A percentile compares a stretch with the other conserved stretches of the same genome.
phyloP scores from a whole-genome alignment of 164 flowering plant species.

The Vitis amurensis region DNA sequence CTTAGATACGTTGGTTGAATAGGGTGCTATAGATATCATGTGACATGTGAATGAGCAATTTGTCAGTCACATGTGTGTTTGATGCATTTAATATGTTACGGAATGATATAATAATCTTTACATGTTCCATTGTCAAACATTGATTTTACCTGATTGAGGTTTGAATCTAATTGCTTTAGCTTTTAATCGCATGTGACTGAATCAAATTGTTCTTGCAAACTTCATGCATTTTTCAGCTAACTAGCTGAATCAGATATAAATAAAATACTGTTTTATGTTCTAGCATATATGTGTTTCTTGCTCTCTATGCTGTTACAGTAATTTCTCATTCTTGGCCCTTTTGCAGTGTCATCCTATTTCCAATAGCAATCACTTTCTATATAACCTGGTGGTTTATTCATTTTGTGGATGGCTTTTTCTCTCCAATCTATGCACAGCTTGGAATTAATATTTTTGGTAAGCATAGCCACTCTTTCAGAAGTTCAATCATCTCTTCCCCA shows the following conservation, averaged over 20 bases:
- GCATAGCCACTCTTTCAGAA: slow-evolving; percentile 8
- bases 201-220: too few species aligned
- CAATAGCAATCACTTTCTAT: slow-evolving; percentile 78
- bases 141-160: too few species aligned
- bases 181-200: too few species aligned
- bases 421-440: slow-evolving; percentile 80
- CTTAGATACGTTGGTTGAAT: too few species aligned
- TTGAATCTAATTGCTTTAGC: too few species aligned
- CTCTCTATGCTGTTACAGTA: slow-evolving; percentile 1
- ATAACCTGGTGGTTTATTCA: slow-evolving; percentile 88
- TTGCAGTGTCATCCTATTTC: slow-evolving; percentile 81
- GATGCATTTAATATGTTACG: too few species aligned
- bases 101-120: too few species aligned
- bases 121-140: too few species aligned
- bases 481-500: background rate
- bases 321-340: slow-evolving; percentile 6
- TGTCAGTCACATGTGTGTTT: too few species aligned
- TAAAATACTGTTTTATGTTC: background rate
- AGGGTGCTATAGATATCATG: too few species aligned
- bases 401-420: slow-evolving; percentile 77
- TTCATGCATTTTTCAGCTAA: too few species aligned
- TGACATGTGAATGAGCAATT: too few species aligned
- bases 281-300: background rate
- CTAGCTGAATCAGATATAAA: background rate
- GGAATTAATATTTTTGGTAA: slow-evolving; percentile 77